Evolutionary conservation across 2,329 filamentous ascomycete genomes (phyloP), one percentile per base, ranked within the genome.

Genomic region (Cytospora chrysosperma): DNA sequence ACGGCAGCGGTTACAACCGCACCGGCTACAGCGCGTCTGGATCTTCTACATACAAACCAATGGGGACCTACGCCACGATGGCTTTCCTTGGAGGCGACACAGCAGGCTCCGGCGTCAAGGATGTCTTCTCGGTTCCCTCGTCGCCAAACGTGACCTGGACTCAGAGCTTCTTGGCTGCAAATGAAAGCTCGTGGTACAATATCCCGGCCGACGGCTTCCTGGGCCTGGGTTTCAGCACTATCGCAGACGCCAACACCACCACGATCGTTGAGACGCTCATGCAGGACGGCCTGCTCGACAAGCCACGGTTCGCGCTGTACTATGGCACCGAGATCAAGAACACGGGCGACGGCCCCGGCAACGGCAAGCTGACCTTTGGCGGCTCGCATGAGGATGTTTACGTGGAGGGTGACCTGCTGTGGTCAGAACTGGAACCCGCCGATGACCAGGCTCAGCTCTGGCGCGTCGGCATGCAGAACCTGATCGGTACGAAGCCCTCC

Each of bases 201-300:
- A 67, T 72, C 8, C 65, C 75, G 0, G 71, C 69, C 4, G 71
- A 75, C 52, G 75, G 75, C 26, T 76, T 77, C 65, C 59, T 77
- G 34, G 75, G 75, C 0, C 67, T 77, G 3, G 71, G 70, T 2
- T 77, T 77, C 32, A 64, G 67, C 19, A 71, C 70, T 26, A 76
- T 76, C 52, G 54, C 70, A 10, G 73, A 72, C 5, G 71, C 68
- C 17, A 67, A 67, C 40, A 69, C 74, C 1, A 67, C 67, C 3
- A 74, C 75, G 0, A 21, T 77, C 15, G 69, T 74, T 15, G 74
- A 76, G 65, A 70, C 72, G 7, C 63, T 77, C 40, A 69, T 77
- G 67, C 59, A 65, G 34, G 58, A 70, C 2, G 68, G 68, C 60
- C 30, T 69, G 27, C 66, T 76, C n/a, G 74, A 75, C 64, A 37